Evolutionary conservation across 371 early-diverging fungal genomes (phyloP).

Genomic region (Mortierella sp.): DNA sequence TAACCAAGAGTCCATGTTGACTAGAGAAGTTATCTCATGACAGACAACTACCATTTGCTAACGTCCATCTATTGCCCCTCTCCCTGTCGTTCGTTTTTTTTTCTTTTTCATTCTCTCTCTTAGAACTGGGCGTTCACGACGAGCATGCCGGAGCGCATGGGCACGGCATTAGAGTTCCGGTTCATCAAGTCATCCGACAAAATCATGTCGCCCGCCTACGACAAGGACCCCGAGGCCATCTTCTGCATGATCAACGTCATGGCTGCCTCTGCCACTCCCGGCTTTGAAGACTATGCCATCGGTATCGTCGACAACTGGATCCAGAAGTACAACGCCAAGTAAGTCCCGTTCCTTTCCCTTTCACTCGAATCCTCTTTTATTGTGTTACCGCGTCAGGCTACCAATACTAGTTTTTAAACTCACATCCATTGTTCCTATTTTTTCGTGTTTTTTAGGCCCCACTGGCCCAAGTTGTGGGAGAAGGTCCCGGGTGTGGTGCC

Average conservation of each 20-base stretch:
- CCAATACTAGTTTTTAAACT: no score
- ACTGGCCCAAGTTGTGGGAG: constrained; percentile 59
- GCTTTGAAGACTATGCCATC: constrained; percentile 23
- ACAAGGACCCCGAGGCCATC: constrained; percentile 35
- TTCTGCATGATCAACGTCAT: constrained; percentile 36
- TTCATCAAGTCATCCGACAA: constrained; percentile 35
- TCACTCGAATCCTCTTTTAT: background rate
- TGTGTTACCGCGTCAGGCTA: no score
- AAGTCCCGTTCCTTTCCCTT: constrained; percentile 9
- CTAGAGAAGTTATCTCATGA: no score
- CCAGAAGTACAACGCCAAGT: constrained; percentile 34
- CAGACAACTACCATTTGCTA: background rate
- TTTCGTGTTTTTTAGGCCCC: constrained; percentile 34
- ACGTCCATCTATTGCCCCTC: background rate
- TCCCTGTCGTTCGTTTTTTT: background rate
- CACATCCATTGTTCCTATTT: background rate
- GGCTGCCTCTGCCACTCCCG: constrained; percentile 24
- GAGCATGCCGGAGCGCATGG: constrained; percentile 23
- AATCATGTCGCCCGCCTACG: constrained; percentile 38
- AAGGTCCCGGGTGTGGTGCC: constrained; percentile 31
- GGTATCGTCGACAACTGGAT: constrained; percentile 17
- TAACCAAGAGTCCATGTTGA: no score
- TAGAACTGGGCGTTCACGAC: constrained; percentile 37
- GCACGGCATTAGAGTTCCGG: constrained; percentile 25
- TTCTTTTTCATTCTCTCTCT: background rate